Conservation (phyloP, 108 stramenopile species). For the Cyclotella baltica region DNA sequence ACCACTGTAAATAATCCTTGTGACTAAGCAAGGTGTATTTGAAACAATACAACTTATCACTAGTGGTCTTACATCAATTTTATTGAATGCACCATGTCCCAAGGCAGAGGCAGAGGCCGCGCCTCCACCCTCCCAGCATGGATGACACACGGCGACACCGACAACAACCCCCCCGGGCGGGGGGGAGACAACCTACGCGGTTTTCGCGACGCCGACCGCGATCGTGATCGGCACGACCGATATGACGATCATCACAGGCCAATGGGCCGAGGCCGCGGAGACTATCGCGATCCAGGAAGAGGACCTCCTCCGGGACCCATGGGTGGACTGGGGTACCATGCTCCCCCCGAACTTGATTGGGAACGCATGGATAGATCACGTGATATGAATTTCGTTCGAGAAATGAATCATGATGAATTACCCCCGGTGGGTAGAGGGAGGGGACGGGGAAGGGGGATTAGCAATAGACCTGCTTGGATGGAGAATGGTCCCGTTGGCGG, state of each 20-base stretch:
- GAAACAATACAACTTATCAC: too few species aligned
- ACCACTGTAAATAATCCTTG: not conserved
- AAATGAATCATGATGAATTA: not conserved
- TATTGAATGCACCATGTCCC: not conserved
- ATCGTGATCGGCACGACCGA: not conserved
- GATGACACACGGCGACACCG: constrained; percentile 61
- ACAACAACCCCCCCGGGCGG: not conserved
- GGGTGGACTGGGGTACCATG: not conserved
- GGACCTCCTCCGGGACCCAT: too few species aligned
- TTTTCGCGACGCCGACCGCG: constrained; percentile 3
- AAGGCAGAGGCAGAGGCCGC: constrained; percentile 64
- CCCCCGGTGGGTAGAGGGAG: constrained; percentile 25
- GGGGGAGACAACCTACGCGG: not conserved
- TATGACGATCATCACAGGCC: not conserved
- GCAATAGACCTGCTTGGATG: constrained; percentile 50
- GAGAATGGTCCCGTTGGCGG: constrained; percentile 11
- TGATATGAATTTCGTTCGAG: constrained; percentile 5
- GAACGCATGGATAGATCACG: not conserved
- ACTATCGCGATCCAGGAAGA: too few species aligned
- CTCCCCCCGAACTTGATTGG: not conserved
- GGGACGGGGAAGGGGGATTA: constrained; percentile 27
- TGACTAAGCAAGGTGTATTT: not conserved
- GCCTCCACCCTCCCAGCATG: constrained; percentile 73
- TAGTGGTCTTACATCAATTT: too few species aligned
- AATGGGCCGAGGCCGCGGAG: constrained; percentile 7